These are phyloP conservation scores for Pseudomicrostroma phylloplanum DNA, from an alignment of 1,284 basidiomycete species.

Conservation along the genomic window DNA sequence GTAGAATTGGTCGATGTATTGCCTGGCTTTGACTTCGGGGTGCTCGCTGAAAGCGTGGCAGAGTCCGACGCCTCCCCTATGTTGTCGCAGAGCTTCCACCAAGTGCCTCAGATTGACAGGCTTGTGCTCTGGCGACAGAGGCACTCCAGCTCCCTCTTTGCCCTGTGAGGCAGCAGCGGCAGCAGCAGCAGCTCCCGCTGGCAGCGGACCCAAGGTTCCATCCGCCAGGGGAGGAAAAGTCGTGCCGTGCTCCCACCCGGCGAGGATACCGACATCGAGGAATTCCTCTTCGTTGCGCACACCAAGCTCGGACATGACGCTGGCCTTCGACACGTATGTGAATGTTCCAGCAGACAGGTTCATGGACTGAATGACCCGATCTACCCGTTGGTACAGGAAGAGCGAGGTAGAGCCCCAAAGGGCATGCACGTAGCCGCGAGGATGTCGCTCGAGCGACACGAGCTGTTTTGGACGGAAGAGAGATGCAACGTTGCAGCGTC, in stretches of 20 bases:
- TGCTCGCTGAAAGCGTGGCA: constrained; percentile 51
- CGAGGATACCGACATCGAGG: constrained; percentile 83
- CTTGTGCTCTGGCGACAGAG: constrained; percentile 21
- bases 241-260: constrained; percentile 78
- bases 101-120: constrained; percentile 42
- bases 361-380: constrained; percentile 85
- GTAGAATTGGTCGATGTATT: constrained; percentile 81
- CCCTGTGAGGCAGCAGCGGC: constrained; percentile 1
- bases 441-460: constrained; percentile 85
- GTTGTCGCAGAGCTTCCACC: constrained; percentile 52
- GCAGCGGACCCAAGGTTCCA: constrained; percentile 47
- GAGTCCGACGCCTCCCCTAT: constrained; percentile 38
- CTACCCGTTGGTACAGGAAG: constrained; percentile 75
- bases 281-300: constrained; percentile 77
- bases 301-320: constrained; percentile 68
- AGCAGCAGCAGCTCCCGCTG: constrained; percentile 7
- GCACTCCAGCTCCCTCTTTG: constrained; percentile 14
- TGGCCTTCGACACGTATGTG: constrained; percentile 75
- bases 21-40: constrained; percentile 66
- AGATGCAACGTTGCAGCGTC: neutral
- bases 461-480: constrained; percentile 56
- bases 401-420: constrained; percentile 86
- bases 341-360: constrained; percentile 54
- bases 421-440: constrained; percentile 88
- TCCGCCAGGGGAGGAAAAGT: constrained; percentile 69